phyloP scores from a whole-genome alignment of 805 yeast genomes.

The Maudiozyma saulgeensis region DNA sequence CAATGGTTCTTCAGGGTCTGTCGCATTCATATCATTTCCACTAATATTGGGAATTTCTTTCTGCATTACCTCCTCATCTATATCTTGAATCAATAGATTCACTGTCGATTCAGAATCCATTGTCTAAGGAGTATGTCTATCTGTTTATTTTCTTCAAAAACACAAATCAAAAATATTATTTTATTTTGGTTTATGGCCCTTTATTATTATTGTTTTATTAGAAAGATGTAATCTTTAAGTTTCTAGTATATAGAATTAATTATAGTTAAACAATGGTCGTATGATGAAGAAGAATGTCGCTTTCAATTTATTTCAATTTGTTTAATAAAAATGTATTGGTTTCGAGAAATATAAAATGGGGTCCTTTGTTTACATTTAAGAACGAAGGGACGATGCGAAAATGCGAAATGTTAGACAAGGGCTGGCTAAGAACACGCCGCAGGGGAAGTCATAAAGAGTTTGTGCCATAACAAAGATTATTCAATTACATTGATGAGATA shows the following conservation, averaged over 20 bases:
- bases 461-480: neutral
- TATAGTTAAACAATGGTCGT: no score
- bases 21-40: neutral
- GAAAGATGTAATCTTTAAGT: no score
- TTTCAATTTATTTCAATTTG: no score
- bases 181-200: no score
- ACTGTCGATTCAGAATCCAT: constrained; percentile 15
- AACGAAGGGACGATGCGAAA: neutral
- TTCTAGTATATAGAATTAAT: no score
- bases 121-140: neutral
- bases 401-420: neutral
- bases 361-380: neutral
- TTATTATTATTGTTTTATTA: no score
- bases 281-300: no score
- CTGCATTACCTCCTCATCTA: constrained; percentile 1
- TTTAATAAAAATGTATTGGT: neutral
- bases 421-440: neutral
- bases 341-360: neutral
- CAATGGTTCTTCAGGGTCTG: constrained; percentile 1
- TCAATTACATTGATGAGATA: neutral
- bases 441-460: neutral
- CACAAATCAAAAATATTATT: no score
- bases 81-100: constrained; percentile 13
- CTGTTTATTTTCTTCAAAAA: neutral
- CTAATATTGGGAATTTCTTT: neutral